These are phyloP conservation scores for Kalaharituber pfeilii DNA, from an alignment of 2,329 filamentous ascomycete genomes.

Conservation along the genomic window DNA sequence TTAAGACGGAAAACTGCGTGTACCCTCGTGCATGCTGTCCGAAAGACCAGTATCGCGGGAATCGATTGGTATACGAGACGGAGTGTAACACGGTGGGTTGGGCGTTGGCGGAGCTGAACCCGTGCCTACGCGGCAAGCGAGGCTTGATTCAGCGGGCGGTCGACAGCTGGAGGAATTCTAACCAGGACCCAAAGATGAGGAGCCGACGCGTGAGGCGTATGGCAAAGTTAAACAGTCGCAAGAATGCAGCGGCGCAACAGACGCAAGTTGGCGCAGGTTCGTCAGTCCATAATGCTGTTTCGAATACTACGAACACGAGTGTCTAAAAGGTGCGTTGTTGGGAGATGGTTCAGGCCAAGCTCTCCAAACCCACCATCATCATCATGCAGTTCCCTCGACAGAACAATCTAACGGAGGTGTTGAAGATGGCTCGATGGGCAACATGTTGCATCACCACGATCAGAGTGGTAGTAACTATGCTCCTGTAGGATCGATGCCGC, in stretches of 20 bases:
- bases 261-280: conserved; percentile 20
- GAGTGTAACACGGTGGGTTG: conserved; percentile 99
- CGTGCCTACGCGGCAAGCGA: conserved; percentile 76
- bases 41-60: conserved; percentile 93
- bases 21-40: conserved; percentile 88
- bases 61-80: conserved; percentile 88
- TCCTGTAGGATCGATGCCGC: conserved; percentile 20
- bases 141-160: conserved; percentile 93
- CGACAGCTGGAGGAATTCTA: conserved; percentile 98
- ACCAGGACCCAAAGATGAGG: conserved; percentile 79
- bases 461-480: conserved; percentile 20
- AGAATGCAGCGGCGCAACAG: conserved; percentile 43
- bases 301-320: conserved; percentile 8
- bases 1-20: conserved; percentile 96
- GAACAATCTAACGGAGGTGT: conserved; percentile 22
- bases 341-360: conserved; percentile 40
- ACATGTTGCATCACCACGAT: conserved; percentile 21
- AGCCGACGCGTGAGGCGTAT: conserved; percentile 84
- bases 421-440: conserved; percentile 20
- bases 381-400: conserved; percentile 41
- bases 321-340: conserved; percentile 14
- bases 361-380: conserved; percentile 59
- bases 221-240: conserved; percentile 87
- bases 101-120: conserved; percentile 86
- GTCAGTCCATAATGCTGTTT: conserved; percentile 19